phyloP scores from a whole-genome alignment of 1,284 basidiomycete genomes.

The Chondrostereum purpureum region DNA sequence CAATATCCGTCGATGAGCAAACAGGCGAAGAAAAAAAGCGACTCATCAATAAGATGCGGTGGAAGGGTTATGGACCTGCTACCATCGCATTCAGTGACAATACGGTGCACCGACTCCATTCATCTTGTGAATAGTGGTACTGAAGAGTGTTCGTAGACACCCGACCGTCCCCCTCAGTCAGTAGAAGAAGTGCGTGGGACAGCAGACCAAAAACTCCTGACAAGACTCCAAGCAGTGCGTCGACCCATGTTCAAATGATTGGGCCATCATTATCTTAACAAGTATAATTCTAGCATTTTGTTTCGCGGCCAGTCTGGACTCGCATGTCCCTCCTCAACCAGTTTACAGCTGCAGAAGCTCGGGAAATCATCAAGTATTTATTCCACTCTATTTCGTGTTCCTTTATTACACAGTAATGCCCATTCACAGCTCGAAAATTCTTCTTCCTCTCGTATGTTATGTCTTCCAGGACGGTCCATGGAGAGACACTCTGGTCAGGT shows the following conservation, averaged over 20 bases:
- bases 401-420: background rate
- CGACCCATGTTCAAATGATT: background rate
- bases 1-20: conserved; percentile 59
- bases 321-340: conserved; percentile 80
- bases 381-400: conserved; percentile 3
- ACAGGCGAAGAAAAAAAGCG: conserved; percentile 79
- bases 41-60: conserved; percentile 72
- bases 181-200: conserved; percentile 50
- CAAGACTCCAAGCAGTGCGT: conserved; percentile 52
- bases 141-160: conserved; percentile 39
- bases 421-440: conserved; percentile 55
- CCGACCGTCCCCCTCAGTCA: conserved; percentile 53
- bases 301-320: conserved; percentile 84
- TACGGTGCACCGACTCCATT: conserved; percentile 30
- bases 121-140: conserved; percentile 5
- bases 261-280: conserved; percentile 6
- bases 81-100: conserved; percentile 63
- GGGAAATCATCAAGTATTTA: conserved; percentile 66
- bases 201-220: conserved; percentile 54
- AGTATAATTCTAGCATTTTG: conserved; percentile 42
- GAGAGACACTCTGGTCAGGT: conserved; percentile 83
- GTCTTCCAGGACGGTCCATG: conserved; percentile 92
- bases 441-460: conserved; percentile 72
- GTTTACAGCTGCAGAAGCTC: conserved; percentile 59
- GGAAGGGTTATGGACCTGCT: conserved; percentile 71